A percentile compares a stretch with the other conserved stretches of the same genome.
Conservation (phyloP, 2,329 filamentous ascomycete species). For the Monascus ruber region DNA sequence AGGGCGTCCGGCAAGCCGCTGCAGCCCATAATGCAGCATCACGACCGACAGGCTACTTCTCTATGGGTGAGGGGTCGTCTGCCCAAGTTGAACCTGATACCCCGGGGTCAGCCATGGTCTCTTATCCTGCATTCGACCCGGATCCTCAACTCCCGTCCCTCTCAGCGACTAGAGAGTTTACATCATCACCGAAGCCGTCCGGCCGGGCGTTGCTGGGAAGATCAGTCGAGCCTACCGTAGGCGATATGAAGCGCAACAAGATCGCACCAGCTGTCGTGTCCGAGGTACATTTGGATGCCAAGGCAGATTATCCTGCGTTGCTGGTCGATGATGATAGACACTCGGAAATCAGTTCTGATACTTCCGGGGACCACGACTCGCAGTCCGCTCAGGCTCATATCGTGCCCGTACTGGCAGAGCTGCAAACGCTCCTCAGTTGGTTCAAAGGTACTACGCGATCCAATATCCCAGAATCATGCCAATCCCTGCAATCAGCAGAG, state of each 20-base stretch:
- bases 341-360: not conserved
- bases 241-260: constrained; percentile 12
- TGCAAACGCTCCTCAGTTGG: constrained; percentile 27
- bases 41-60: constrained; percentile 7
- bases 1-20: constrained; percentile 17
- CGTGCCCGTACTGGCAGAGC: constrained; percentile 13
- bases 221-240: constrained; percentile 2
- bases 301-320: constrained; percentile 15
- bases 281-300: constrained; percentile 27
- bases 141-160: constrained; percentile 1
- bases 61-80: constrained; percentile 8
- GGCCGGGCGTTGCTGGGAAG: constrained; percentile 21
- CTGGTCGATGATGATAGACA: not conserved
- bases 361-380: not conserved
- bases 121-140: constrained; percentile 1
- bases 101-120: constrained; percentile 2
- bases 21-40: constrained; percentile 7
- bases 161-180: constrained; percentile 16
- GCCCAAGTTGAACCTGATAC: constrained; percentile 6
- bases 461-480: constrained; percentile 7
- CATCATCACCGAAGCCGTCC: constrained; percentile 13
- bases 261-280: constrained; percentile 28
- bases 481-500: constrained; percentile 23
- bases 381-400: constrained; percentile 2
- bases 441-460: constrained; percentile 15